Conservation (phyloP, 2,329 filamentous ascomycete species). For the Phialophora macrospora region DNA sequence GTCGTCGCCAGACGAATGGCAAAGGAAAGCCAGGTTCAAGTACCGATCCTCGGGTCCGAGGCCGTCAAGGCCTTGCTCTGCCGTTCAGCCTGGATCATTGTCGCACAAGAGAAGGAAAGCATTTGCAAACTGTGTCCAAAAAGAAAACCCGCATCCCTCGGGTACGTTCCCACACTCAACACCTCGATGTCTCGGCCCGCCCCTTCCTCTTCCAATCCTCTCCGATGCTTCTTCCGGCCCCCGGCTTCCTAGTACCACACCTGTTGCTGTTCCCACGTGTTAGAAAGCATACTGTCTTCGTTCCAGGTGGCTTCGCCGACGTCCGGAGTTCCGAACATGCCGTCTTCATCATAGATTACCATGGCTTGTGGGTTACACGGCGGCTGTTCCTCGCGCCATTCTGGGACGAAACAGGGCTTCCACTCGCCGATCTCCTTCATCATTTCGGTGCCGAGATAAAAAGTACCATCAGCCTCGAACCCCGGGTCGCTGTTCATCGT, state of each 20-base stretch:
- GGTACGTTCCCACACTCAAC: slow-evolving; percentile 3
- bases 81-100: background rate
- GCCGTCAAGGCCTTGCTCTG: background rate
- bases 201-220: background rate
- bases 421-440: slow-evolving; percentile 30
- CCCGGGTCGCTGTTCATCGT: slow-evolving; percentile 28
- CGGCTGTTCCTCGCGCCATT: slow-evolving; percentile 15
- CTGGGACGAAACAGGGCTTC: slow-evolving; percentile 15
- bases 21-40: slow-evolving; percentile 1
- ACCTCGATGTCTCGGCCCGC: background rate
- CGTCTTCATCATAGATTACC: slow-evolving; percentile 5
- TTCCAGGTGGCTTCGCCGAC: slow-evolving; percentile 11
- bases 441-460: slow-evolving; percentile 26
- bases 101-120: background rate
- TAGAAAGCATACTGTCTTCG: slow-evolving; percentile 8
- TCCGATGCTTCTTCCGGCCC: background rate
- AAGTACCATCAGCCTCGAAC: slow-evolving; percentile 25
- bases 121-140: background rate
- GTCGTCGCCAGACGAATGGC: background rate
- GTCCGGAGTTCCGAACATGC: slow-evolving; percentile 1
- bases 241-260: slow-evolving; percentile 13
- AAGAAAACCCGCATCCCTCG: background rate
- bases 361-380: background rate
- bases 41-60: background rate
- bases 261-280: slow-evolving; percentile 16